Conservation (phyloP, 768 basidiomycete genomes). For the Phanerochaete sordida region DNA sequence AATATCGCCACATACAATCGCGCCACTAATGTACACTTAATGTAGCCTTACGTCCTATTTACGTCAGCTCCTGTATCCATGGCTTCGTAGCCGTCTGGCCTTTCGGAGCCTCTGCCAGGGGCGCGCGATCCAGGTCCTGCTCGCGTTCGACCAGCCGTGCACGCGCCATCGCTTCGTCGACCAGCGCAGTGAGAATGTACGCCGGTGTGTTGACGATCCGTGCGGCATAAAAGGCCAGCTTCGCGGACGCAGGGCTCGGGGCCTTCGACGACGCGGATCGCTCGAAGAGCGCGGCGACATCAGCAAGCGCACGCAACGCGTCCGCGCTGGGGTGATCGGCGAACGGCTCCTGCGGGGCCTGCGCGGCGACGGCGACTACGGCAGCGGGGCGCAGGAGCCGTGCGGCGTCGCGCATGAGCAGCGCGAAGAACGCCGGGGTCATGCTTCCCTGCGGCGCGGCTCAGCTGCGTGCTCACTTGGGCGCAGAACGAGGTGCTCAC, state of each 20-base stretch:
- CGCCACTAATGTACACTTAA: neutral
- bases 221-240: conserved; percentile 69
- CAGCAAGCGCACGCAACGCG: conserved; percentile 51
- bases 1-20: neutral
- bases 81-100: neutral
- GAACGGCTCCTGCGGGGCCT: neutral
- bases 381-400: conserved; percentile 46
- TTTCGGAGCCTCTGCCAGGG: neutral
- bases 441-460: conserved; percentile 27
- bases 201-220: conserved; percentile 50
- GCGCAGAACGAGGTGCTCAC: conserved; percentile 31
- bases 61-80: conserved; percentile 1
- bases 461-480: neutral
- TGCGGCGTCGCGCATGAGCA: conserved; percentile 56
- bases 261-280: conserved; percentile 6
- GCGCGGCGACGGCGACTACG: conserved; percentile 21
- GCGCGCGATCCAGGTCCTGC: neutral
- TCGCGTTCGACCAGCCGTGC: conserved; percentile 26
- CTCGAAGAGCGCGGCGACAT: conserved; percentile 44
- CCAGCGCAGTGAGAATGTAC: conserved; percentile 35
- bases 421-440: conserved; percentile 39
- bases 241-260: conserved; percentile 41
- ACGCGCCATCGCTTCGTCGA: conserved; percentile 36
- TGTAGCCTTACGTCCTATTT: neutral
- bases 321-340: conserved; percentile 37